Percentiles rank a stretch among this genome's conserved stretches.
phyloP scores from a whole-genome alignment of 2,329 filamentous ascomycete species.

The Botrytis pseudocinerea region DNA sequence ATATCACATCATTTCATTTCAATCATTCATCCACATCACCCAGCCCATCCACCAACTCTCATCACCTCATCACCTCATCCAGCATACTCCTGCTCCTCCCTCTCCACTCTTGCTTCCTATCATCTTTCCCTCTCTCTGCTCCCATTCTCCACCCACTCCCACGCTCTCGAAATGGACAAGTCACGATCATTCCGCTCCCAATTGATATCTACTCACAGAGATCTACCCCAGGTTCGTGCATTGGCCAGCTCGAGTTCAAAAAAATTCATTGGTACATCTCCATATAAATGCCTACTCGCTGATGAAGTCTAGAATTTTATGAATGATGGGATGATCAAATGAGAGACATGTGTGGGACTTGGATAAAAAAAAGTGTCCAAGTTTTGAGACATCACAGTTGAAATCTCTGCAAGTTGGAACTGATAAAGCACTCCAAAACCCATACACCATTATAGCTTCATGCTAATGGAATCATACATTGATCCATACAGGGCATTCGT shows the following conservation, averaged over 20 bases:
- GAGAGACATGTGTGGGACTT: conserved; percentile 2
- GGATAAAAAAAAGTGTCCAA: conserved; percentile 1
- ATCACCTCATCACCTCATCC: conserved; percentile 1
- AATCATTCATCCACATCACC: not conserved
- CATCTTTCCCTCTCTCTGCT: not conserved
- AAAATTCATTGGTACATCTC: conserved; percentile 2
- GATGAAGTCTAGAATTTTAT: conserved; percentile 12
- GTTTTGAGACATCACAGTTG: conserved; percentile 6
- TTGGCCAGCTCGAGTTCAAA: not conserved
- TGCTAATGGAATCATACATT: not conserved
- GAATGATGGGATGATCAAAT: not conserved
- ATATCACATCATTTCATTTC: not conserved
- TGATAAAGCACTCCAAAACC: conserved; percentile 7
- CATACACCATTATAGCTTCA: not conserved
- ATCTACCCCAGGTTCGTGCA: conserved; percentile 21
- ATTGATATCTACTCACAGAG: not conserved
- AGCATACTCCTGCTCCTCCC: not conserved
- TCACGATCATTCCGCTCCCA: conserved; percentile 1
- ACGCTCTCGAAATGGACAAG: conserved; percentile 1
- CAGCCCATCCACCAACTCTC: not conserved
- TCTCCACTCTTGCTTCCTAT: not conserved
- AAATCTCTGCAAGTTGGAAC: conserved; percentile 19
- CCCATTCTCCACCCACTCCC: conserved; percentile 1
- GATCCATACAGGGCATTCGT: not conserved
- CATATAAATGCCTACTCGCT: conserved; percentile 5